Evolutionary conservation across 768 basidiomycete genomes (phyloP), one percentile per base, ranked within the genome.

Genomic region (Pleurotus tuoliensis): DNA sequence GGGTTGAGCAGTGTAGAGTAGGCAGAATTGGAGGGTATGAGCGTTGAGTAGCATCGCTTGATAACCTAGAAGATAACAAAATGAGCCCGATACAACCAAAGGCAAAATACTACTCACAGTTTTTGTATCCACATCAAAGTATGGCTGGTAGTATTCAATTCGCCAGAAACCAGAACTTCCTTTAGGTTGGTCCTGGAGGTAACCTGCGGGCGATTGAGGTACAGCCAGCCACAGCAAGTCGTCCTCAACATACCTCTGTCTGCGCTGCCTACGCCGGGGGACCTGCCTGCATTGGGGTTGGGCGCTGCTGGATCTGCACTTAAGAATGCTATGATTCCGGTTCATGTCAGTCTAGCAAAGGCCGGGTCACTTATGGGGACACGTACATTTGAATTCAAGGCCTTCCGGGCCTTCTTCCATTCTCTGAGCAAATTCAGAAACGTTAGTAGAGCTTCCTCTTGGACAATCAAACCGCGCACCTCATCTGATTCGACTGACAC

Each of bases 121-220:
- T 59, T 82, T 79, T 0, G 92, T 93, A 72, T 94, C 92, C 34
- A 95, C 81, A 59, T 95, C 92, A 62, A 95, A 95, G 71, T 90
- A 93, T 2, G 82, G 77, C 65, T 93, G 91, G 66, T 94, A 94
- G 68, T 90, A 90, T 58, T 94, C 92, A 30, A 93, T 63, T 24
- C 82, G 83, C 91, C 90, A 93, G 71, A 90, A 91, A 0, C 82
- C 82, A 3, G 79, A 72, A 3, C 73, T 59, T 12, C 76, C 73
- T 65, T 82, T 66, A 8, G 74, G 64, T 7, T 76, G 74, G 59
- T 90, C 85, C 48, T 81, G 71, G 16, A 87, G 73, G 66, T 89
- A 92, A 15, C 88, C 90, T 90, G 63, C 3, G 12, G 45, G 37
- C 37, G 37, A 40, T n/a, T 56, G 57, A 15, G 20, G 51, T 18